These are phyloP conservation scores for Saussurea involucrata DNA, from an alignment of 129 eudicot species.

Conservation along the genomic window DNA sequence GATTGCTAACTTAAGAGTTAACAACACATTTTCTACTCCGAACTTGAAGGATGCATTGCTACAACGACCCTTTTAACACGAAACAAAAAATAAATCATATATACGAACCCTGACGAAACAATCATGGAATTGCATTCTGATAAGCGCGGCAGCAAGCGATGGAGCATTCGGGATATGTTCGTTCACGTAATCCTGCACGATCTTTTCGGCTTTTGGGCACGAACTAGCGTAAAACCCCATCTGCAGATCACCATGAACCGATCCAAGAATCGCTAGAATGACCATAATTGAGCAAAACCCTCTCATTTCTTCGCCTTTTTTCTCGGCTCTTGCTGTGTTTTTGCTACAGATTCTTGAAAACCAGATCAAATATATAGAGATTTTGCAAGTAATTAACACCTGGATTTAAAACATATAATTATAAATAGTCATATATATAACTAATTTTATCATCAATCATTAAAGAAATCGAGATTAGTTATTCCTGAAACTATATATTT, in stretches of 20 bases:
- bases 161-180: slow-evolving; percentile 79
- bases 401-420: neutral
- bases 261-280: slow-evolving; percentile 28
- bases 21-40: neutral
- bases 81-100: neutral
- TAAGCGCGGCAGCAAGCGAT: slow-evolving; percentile 58
- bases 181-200: slow-evolving; percentile 54
- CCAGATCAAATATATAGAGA: neutral
- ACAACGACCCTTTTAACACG: neutral
- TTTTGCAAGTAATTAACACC: neutral
- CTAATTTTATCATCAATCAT: neutral
- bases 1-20: neutral
- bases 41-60: neutral
- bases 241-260: slow-evolving; percentile 35
- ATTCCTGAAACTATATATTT: neutral
- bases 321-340: neutral
- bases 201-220: slow-evolving; percentile 71
- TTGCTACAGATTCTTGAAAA: neutral
- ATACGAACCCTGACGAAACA: slow-evolving; percentile 77
- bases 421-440: neutral
- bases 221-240: slow-evolving; percentile 44
- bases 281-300: slow-evolving; percentile 25
- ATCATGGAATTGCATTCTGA: slow-evolving; percentile 81
- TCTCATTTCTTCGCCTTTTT: slow-evolving; percentile 15
- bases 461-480: neutral